Base-by-base conservation (phyloP, 768 basidiomycete species). In the Suillus brevipes region DNA sequence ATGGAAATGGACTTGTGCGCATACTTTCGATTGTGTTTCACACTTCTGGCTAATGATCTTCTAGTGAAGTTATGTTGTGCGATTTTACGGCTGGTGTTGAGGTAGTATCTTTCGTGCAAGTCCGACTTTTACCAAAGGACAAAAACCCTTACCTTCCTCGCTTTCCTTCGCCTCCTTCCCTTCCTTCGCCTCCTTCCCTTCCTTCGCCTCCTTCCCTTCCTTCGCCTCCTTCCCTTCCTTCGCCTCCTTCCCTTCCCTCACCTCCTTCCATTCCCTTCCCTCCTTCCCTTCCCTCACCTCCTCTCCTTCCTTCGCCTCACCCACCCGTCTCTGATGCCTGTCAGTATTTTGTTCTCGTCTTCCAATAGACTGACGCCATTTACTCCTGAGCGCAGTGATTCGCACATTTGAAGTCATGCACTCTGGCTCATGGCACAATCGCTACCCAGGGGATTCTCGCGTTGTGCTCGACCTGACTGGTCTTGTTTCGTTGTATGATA, bases 1-100 rank as follows among this genome's bases (percentile, higher is more conserved):
- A 83, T 83, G 83, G 81, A 83, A 76, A 78, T 80, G 77, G 77
- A 82, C 66, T 83, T 85, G 82, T 83, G 65, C 68, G 82, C 73
- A 31, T 16, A 2, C n/a, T 49, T 23, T 61, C 7, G 5, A 16
- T 28, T 31, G 5, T 28, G 36, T 36, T 28, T 7, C 6, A 20
- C 56, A 14, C 14, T 34, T 25, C 57, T 13, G 16, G 7, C 53
- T 53, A 25, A 47, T 25, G 16, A 20, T 42, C 18, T 36, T 55
- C 12, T 58, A 84, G 82, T 64, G 84, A 85, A 70, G 71, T 83
- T 18, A 82, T 83, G 78, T 72, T 83, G 10, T 84, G 83, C 65
- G 76, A 84, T 66, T 83, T 85, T 67, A 76, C 73, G 2, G 67
- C 71, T 2, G 82, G 81, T 6, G 71, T 84, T 8, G 70, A 78